phyloP scores from a whole-genome alignment of 2,329 filamentous ascomycete species.

The Aspergillus neotritici region DNA sequence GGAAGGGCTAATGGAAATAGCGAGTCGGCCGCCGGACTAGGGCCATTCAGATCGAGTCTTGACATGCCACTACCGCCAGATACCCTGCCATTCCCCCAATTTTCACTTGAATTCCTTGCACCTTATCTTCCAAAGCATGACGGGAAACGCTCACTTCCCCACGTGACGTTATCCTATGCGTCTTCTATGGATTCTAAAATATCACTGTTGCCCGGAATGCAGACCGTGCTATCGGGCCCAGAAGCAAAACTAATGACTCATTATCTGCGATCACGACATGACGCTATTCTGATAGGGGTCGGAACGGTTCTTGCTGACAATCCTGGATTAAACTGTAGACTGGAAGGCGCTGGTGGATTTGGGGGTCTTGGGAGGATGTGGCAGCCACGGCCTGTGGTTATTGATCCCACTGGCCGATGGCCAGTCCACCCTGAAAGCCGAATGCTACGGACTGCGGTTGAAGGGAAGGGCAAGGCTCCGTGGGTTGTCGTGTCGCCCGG shows the following conservation, averaged over 20 bases:
- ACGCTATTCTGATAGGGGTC: constrained; percentile 78
- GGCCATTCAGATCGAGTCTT: constrained; percentile 9
- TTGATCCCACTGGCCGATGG: constrained; percentile 78
- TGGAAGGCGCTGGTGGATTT: constrained; percentile 56
- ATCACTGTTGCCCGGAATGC: constrained; percentile 69
- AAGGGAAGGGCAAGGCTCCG: constrained; percentile 65
- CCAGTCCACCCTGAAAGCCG: constrained; percentile 54
- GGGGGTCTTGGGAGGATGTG: constrained; percentile 47
- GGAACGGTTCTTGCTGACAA: constrained; percentile 81
- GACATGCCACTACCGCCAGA: constrained; percentile 29
- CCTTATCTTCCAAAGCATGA: constrained; percentile 46
- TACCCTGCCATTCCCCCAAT: constrained; percentile 42
- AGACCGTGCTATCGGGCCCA: constrained; percentile 75
- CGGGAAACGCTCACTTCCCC: constrained; percentile 38
- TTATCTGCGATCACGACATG: constrained; percentile 73
- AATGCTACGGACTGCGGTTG: constrained; percentile 59
- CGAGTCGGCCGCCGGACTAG: constrained; percentile 6
- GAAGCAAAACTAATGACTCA: constrained; percentile 90
- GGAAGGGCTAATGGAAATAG: constrained; percentile 13
- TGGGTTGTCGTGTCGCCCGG: constrained; percentile 59
- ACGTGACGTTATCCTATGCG: constrained; percentile 81
- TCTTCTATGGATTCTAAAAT: constrained; percentile 80
- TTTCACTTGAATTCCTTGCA: constrained; percentile 43
- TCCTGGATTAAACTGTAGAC: constrained; percentile 76
- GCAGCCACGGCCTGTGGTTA: constrained; percentile 74